Base-by-base conservation (phyloP, 1,284 basidiomycete species). In the Ustilago sp. region DNA sequence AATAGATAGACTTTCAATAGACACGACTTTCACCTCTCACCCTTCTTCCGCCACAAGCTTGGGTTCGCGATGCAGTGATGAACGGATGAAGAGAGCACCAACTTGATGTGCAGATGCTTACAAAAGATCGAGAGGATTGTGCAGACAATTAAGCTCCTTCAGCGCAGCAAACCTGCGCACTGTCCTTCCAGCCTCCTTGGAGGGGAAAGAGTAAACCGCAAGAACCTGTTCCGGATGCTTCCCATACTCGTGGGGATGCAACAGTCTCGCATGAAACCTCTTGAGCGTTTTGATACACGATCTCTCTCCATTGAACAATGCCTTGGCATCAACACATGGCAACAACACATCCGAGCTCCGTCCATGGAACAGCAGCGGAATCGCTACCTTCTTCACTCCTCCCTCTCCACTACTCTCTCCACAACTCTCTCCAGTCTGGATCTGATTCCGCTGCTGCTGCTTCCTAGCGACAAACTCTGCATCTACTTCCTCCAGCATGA, bases 401-500 rank as follows among this genome's bases (percentile, higher is more conserved):
- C 36, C 23, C 19, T 63, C 57, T 31, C 39, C 19, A 11, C 23
- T n/a, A 23, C 41, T 31, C 28, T 34, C 19, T 17, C 32, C 28
- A 23, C 50, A 19, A 19, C 19, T 19, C 19, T 19, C 12, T 31
- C 23, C 43, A 17, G 41, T 34, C 23, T 52, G 47, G 1, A 48
- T 12, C 15, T 52, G 47, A 2, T n/a, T 48, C 32, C 17, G 28
- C 1, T 47, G 50, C 41, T 59, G 48, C 59, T 57, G 66, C 53
- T 68, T 69, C 28, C 69, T 62, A 5, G 58, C 47, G 23, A 62
- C 43, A 28, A 56, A 65, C 28, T 74, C 75, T 7, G 67, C 43
- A 52, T 77, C 75, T 34, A 68, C 54, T 52, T 77, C 75, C 32
- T 77, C 60, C 47, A 77, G 55, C 68, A 77, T 68, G 15, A 77